Evolutionary conservation across 441 rosid species (phyloP), one percentile per base, ranked within the genome.

Genomic region (Eruca vesicaria): DNA sequence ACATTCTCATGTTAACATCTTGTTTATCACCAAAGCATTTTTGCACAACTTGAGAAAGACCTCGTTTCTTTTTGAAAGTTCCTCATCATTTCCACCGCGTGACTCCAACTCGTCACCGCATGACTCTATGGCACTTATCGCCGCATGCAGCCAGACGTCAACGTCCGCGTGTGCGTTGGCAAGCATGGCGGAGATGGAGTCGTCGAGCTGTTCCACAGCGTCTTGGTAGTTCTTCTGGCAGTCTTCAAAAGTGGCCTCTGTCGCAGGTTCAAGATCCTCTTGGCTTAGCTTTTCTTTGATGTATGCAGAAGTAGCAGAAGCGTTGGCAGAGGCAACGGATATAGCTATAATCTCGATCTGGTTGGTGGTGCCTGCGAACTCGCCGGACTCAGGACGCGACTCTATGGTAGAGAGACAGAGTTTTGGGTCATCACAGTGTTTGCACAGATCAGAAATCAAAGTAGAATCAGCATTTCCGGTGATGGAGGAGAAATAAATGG

Each of bases 11-110:
- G 77, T 53, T 69, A 74, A 71, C 28, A 58, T 29, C 20, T 75
- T 52, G 77, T 68, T 73, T 55, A 82, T 63, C 71, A 77, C 56
- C 63, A 74, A 43, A 36, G 78, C 83, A n/a, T 74, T 80, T 43
- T 52, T 59, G 70, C 76, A 68, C 1, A 82, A 15, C n/a, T 68
- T 66, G 14, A 69, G 70, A 18, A 82, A 82, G 2, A 59, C 10
- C 0, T 9, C 1, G 26, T 74, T 79, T 38, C 65, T 64, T 58
- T 3, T 19, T 0, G 53, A 63, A 58, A 79, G 79, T 43, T 74
- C 82, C 0, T 7, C 63, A 35, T 69, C 72, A 1, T 33, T 35
- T 3, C 79, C 72, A 0, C 72, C 76, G 2, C 78, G 68, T 36
- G 75, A 74, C 0, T 57, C 68, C 71, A 74, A 74, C 18, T 66